These are phyloP conservation scores for Aspergillus bombycis DNA, from an alignment of 2,329 filamentous ascomycete species.

Conservation along the genomic window DNA sequence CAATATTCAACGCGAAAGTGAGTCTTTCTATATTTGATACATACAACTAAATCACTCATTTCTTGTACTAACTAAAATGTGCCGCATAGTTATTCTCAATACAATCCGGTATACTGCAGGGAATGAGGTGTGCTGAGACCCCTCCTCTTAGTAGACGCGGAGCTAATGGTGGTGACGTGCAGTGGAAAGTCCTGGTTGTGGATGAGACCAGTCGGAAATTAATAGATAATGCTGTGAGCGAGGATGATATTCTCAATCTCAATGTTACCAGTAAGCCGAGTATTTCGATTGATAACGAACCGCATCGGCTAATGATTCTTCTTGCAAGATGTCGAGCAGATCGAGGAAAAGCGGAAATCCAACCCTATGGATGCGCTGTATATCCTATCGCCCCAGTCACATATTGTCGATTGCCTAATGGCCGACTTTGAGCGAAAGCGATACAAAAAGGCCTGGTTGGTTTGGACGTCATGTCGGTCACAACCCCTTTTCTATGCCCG, in stretches of 20 bases:
- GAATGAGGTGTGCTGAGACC: slow-evolving; percentile 67
- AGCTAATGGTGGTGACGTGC: slow-evolving; percentile 30
- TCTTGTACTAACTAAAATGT: neutral
- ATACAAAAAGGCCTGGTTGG: slow-evolving; percentile 76
- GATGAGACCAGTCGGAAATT: slow-evolving; percentile 83
- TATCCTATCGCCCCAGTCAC: slow-evolving; percentile 79
- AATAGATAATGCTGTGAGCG: slow-evolving; percentile 85
- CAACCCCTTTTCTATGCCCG: slow-evolving; percentile 15
- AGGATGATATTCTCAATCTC: slow-evolving; percentile 96
- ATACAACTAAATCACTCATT: no score
- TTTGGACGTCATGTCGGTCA: slow-evolving; percentile 75
- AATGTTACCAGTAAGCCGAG: slow-evolving; percentile 82
- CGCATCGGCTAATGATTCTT: slow-evolving; percentile 18
- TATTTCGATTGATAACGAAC: neutral
- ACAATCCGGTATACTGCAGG: slow-evolving; percentile 77
- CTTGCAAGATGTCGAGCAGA: slow-evolving; percentile 81
- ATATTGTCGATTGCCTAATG: slow-evolving; percentile 91
- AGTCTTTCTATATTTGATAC: slow-evolving; percentile 29
- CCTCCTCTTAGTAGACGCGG: slow-evolving; percentile 29
- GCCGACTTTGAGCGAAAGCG: slow-evolving; percentile 85
- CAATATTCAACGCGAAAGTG: slow-evolving; percentile 79
- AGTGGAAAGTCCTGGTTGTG: slow-evolving; percentile 97
- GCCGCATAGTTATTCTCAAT: slow-evolving; percentile 65
- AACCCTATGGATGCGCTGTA: slow-evolving; percentile 96
- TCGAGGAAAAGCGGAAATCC: slow-evolving; percentile 80